A percentile compares a stretch with the other conserved stretches of the same genome.
Evolutionary conservation across 441 rosid genomes (phyloP).

Genomic region (Biscutella auriculata): DNA sequence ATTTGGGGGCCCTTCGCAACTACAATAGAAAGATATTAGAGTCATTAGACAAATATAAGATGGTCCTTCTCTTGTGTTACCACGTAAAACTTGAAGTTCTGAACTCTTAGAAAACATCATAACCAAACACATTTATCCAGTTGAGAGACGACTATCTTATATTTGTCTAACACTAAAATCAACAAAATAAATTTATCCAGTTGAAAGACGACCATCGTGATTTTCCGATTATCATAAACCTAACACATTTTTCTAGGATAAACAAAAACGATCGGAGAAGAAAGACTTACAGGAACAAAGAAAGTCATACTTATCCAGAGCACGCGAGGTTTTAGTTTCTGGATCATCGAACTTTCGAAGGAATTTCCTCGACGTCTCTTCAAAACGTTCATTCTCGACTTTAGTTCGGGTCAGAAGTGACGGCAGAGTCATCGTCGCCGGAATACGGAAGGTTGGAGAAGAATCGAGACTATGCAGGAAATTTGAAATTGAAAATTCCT

Average conservation of each 20-base stretch:
- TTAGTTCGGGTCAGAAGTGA: constrained; percentile 1
- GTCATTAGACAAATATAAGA: no score
- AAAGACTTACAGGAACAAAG: constrained; percentile 35
- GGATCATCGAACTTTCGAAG: constrained; percentile 17
- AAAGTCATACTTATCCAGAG: constrained; percentile 29
- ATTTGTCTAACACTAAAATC: no score
- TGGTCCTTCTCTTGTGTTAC: no score
- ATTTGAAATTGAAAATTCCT: no score
- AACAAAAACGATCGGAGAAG: not conserved
- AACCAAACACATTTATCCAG: no score
- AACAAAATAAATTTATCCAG: not conserved
- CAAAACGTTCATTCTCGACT: constrained; percentile 37
- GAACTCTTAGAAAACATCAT: not conserved
- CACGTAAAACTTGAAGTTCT: no score
- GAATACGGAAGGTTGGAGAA: no score
- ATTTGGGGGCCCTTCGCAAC: no score
- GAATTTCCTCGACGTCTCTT: constrained; percentile 22
- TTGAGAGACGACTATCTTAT: no score
- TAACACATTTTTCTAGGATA: not conserved
- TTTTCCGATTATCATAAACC: not conserved
- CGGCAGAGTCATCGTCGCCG: constrained; percentile 26
- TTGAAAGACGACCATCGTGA: not conserved
- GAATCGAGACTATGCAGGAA: no score
- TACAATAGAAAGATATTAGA: no score
- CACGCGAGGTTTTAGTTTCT: constrained; percentile 13